Base-by-base conservation (phyloP, 1,139 yeast species). In the Pichia norvegensis region DNA sequence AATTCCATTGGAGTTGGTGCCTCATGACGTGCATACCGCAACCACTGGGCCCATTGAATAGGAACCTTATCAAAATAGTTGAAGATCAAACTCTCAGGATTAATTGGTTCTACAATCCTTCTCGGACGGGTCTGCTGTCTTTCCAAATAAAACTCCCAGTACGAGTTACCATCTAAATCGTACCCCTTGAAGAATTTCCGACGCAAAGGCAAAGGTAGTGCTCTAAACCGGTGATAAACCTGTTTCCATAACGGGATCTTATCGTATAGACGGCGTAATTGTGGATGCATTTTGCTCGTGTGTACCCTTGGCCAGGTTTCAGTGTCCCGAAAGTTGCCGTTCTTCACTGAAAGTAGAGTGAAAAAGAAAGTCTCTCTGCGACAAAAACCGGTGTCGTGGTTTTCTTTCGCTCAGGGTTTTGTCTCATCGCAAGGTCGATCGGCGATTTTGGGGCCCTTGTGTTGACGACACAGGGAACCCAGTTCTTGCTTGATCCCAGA, bases 11-110 rank as follows among this genome's bases (percentile, higher is more conserved):
- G 57, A 1, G 79, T 69, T 0, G 95, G 95, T 2, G 81, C 71
- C 1, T 65, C 58, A 1, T 69, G 64, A 44, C 95, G 69, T 1
- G 86, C 79, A 55, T 78, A 69, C 43, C 94, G 64, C 22, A 86
- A 68, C 95, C 95, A 85, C 59, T 82, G 90, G 38, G 77, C 67
- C 95, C 95, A 85, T 57, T 80, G 90, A 1, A 92, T 81, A 16
- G 81, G 81, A 0, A 76, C 67, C 4, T 72, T 69, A 9, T 61
- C 57, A 53, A 70, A 74, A 53, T 76, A 76, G 53, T 76, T 81
- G 7, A 69, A 74, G 46, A 75, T 66, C 58, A 71, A 72, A 6
- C 67, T 54, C 45, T 67, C 64, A 38, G 64, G 63, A 46, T 64
- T 58, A 46, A 60, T 63, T 1, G 81, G 82, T 49, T 74, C 74